phyloP scores from a whole-genome alignment of 345 rosid genomes.

The Eucalyptus regnans region DNA sequence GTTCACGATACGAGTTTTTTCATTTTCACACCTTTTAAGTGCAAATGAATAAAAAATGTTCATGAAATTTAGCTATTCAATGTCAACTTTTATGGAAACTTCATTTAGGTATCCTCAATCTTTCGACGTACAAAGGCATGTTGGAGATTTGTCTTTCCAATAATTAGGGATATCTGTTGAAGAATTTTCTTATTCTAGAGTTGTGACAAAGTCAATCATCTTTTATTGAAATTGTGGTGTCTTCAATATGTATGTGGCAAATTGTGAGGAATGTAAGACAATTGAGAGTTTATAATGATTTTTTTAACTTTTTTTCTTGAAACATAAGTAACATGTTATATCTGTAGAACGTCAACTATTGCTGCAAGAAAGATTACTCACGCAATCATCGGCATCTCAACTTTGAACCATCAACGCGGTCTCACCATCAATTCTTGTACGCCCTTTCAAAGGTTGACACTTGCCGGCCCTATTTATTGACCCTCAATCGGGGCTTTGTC shows the following conservation, averaged over 20 bases:
- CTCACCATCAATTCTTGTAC: background rate
- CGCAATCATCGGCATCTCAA: background rate
- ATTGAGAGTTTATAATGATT: background rate
- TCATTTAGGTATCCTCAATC: accelerated
- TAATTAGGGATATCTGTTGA: background rate
- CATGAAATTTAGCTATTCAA: background rate
- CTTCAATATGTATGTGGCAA: background rate
- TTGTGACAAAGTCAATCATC: background rate
- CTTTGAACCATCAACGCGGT: background rate
- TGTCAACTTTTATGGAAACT: background rate
- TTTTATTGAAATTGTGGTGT: background rate
- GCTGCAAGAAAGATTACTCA: background rate
- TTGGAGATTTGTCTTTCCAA: background rate
- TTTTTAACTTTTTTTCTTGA: background rate
- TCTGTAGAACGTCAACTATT: background rate
- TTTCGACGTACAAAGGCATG: background rate
- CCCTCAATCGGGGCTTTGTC: background rate
- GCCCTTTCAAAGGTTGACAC: background rate
- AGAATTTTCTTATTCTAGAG: background rate
- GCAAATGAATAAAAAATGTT: background rate
- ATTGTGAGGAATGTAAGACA: background rate
- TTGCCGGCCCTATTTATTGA: background rate
- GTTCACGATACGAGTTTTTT: background rate
- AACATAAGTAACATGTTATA: background rate
- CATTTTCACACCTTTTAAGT: background rate